A percentile compares a stretch with the other conserved stretches of the same genome.
Conservation (phyloP, 177 flowering plant species). For the Vitis hybrid region DNA sequence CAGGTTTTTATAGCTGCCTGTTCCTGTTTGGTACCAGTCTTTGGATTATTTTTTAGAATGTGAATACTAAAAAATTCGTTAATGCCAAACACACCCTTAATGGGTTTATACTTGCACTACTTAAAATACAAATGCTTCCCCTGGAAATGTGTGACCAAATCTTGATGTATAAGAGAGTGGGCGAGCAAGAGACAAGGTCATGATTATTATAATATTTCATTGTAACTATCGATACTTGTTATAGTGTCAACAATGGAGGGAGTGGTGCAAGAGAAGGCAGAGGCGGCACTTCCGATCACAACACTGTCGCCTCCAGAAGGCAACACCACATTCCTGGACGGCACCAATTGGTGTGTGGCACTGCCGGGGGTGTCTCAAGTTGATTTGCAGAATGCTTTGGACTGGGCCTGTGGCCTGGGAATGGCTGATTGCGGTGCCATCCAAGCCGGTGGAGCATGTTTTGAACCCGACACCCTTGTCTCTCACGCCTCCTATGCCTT, state of each 20-base stretch:
- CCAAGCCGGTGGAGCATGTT: conserved; percentile 64
- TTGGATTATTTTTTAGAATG: no score
- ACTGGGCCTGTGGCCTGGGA: conserved; percentile 93
- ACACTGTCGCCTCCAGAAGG: conserved; percentile 84
- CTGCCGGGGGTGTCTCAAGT: conserved; percentile 51
- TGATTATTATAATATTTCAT: background rate
- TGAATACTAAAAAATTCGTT: no score
- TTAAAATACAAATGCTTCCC: no score
- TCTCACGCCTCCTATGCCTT: conserved; percentile 95
- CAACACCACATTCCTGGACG: conserved; percentile 82
- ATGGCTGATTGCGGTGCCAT: conserved; percentile 63
- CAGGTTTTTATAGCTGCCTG: no score
- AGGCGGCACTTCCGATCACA: conserved; percentile 40
- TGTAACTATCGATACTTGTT: background rate
- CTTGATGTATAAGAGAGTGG: background rate
- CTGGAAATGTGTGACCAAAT: background rate
- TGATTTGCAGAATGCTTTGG: conserved; percentile 79
- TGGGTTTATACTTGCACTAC: no score
- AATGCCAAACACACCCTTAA: no score
- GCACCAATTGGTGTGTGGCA: conserved; percentile 91
- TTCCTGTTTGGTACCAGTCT: no score
- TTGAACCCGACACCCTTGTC: conserved; percentile 63
- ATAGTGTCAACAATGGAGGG: conserved; percentile 19
- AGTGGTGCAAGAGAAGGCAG: conserved; percentile 53
- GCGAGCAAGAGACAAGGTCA: background rate